These are phyloP conservation scores for Mortierella sp. DNA, from an alignment of 371 early-diverging fungal species.

Conservation along the genomic window DNA sequence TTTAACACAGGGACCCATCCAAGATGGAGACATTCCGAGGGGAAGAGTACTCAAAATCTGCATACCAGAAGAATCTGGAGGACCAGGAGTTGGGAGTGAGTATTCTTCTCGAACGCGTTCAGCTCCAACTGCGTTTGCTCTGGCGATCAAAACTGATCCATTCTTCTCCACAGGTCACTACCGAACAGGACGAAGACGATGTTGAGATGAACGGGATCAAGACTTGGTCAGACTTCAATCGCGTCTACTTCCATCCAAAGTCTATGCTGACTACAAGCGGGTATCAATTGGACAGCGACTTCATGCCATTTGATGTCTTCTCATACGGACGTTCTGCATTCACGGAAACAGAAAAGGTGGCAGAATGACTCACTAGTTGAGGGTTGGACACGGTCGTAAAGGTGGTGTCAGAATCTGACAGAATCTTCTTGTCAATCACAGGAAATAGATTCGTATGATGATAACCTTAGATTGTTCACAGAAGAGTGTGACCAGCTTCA, in stretches of 20 bases:
- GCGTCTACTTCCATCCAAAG: conserved; percentile 79
- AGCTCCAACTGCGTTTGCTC: too few species aligned
- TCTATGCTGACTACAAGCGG: conserved; percentile 67
- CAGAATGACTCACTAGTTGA: background rate
- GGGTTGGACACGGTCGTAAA: background rate
- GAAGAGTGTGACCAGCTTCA: conserved; percentile 90
- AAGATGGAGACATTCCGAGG: conserved; percentile 54
- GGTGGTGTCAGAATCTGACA: background rate
- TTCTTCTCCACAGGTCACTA: too few species aligned
- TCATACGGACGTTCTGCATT: conserved; percentile 78
- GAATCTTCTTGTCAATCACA: conserved; percentile 1
- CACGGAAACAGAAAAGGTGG: conserved; percentile 66
- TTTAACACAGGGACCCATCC: conserved; percentile 38
- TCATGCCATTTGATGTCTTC: conserved; percentile 78
- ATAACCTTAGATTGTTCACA: conserved; percentile 77
- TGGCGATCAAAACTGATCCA: too few species aligned
- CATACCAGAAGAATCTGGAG: conserved; percentile 41
- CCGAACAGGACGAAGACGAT: conserved; percentile 37
- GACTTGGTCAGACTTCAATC: conserved; percentile 87
- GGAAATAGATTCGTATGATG: conserved; percentile 76
- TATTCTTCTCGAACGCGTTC: background rate
- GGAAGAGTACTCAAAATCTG: conserved; percentile 27
- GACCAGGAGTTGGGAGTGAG: conserved; percentile 45
- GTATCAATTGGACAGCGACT: conserved; percentile 72
- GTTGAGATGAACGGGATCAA: conserved; percentile 57